Percentiles rank a stretch among this genome's conserved stretches.
These are phyloP conservation scores for Heracleum sosnowskyi DNA, from an alignment of 129 eudicot genomes.

Conservation along the genomic window DNA sequence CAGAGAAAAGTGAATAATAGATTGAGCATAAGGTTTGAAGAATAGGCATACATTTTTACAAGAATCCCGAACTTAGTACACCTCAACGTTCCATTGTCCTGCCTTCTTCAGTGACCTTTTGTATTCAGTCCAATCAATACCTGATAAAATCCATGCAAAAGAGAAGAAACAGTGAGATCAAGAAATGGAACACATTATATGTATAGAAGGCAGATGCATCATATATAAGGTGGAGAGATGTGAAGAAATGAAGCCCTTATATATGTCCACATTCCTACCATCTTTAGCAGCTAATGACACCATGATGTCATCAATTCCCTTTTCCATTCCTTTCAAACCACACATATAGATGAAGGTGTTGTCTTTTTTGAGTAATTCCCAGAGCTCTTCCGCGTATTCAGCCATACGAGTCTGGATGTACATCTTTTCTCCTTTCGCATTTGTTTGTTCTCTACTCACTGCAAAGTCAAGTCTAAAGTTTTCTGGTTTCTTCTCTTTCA, in stretches of 20 bases:
- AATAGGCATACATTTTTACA: slow-evolving; percentile 46
- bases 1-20: slow-evolving; percentile 14
- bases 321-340: slow-evolving; percentile 95
- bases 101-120: slow-evolving; percentile 78
- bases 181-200: slow-evolving; percentile 11
- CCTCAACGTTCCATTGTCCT: slow-evolving; percentile 99
- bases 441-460: slow-evolving; percentile 93
- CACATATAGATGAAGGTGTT: slow-evolving; percentile 95
- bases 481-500: slow-evolving; percentile 82
- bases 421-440: slow-evolving; percentile 95
- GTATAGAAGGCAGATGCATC: background rate
- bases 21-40: background rate
- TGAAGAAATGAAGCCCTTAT: background rate
- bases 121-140: slow-evolving; percentile 80
- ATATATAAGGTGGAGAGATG: background rate
- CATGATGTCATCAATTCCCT: slow-evolving; percentile 98
- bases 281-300: slow-evolving; percentile 79
- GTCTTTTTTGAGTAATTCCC: slow-evolving; percentile 94
- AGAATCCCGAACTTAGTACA: slow-evolving; percentile 49
- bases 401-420: slow-evolving; percentile 99
- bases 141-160: slow-evolving; percentile 19
- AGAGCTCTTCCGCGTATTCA: slow-evolving; percentile 77
- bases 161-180: slow-evolving; percentile 8
- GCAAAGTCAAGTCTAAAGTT: slow-evolving; percentile 90
- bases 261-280: slow-evolving; percentile 35